Percentiles rank a stretch among this genome's conserved stretches.
phyloP scores from a whole-genome alignment of 352 stramenopile genomes.

The Halophytophthora polymorphica region DNA sequence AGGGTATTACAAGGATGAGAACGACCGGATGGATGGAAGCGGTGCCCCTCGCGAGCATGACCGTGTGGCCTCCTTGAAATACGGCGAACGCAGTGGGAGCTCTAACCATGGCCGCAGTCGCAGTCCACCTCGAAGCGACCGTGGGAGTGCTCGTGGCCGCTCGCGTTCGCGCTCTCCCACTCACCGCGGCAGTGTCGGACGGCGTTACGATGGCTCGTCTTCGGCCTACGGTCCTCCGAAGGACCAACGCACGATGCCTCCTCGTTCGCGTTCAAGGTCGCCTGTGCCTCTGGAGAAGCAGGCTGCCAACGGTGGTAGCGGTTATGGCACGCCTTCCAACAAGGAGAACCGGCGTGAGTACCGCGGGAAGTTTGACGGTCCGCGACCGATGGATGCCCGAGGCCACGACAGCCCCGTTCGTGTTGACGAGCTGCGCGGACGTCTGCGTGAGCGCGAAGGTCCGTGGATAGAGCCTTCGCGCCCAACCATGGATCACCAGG shows the following conservation, averaged over 20 bases:
- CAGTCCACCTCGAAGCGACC: constrained; percentile 24
- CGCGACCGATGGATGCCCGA: constrained; percentile 19
- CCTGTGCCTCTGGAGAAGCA: constrained; percentile 21
- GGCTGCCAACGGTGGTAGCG: constrained; percentile 9
- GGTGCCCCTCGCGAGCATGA: constrained; percentile 18
- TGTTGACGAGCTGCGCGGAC: constrained; percentile 28
- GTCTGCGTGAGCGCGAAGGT: constrained; percentile 25
- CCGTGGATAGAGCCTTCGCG: constrained; percentile 17
- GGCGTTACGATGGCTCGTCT: constrained; percentile 11
- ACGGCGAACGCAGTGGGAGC: constrained; percentile 19
- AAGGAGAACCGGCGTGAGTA: constrained; percentile 30
- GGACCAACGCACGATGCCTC: constrained; percentile 7
- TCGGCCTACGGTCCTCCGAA: constrained; percentile 7
- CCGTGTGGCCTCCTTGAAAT: constrained; percentile 21
- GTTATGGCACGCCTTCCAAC: constrained; percentile 15
- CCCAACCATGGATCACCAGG: constrained; percentile 11
- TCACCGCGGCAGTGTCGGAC: constrained; percentile 5
- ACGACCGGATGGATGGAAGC: constrained; percentile 16
- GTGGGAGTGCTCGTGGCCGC: constrained; percentile 16
- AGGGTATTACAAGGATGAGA: constrained; percentile 19
- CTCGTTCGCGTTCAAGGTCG: constrained; percentile 31
- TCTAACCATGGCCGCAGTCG: constrained; percentile 9
- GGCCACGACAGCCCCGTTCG: constrained; percentile 11
- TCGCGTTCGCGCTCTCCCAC: constrained; percentile 34
- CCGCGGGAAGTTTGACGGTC: constrained; percentile 20